A percentile compares a stretch with the other conserved stretches of the same genome.
Conservation (phyloP, 495 filamentous ascomycete genomes). For the Penicillium canescens region DNA sequence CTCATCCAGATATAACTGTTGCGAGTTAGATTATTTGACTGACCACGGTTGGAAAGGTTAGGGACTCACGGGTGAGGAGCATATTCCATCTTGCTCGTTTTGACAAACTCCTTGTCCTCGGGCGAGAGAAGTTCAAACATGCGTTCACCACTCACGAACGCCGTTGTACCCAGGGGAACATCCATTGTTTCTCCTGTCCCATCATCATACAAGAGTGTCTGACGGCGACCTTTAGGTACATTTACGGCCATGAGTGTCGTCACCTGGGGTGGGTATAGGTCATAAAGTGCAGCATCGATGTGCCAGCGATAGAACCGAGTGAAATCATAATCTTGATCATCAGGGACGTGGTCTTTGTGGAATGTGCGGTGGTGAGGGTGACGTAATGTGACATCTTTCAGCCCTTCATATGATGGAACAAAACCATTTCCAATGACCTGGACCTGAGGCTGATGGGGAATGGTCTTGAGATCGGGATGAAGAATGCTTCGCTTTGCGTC, state of each 20-base stretch:
- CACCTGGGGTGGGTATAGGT: conserved; percentile 65
- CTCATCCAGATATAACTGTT: conserved; percentile 71
- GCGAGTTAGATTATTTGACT: not conserved
- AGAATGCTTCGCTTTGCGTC: conserved; percentile 68
- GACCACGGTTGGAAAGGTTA: not conserved
- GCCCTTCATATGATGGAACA: conserved; percentile 63
- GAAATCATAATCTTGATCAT: conserved; percentile 61
- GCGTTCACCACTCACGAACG: conserved; percentile 65
- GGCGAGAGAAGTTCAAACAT: conserved; percentile 64
- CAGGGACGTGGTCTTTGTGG: conserved; percentile 62
- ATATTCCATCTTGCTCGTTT: conserved; percentile 66
- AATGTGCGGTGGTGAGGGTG: conserved; percentile 77
- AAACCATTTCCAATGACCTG: conserved; percentile 76
- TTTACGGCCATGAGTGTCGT: conserved; percentile 68
- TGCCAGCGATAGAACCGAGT: conserved; percentile 80
- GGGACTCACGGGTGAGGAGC: conserved; percentile 60
- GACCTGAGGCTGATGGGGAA: conserved; percentile 76
- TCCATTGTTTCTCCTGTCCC: conserved; percentile 65
- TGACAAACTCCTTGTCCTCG: conserved; percentile 64
- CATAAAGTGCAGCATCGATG: conserved; percentile 76
- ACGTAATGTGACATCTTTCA: conserved; percentile 62
- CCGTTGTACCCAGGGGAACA: conserved; percentile 74
- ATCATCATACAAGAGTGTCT: conserved; percentile 70
- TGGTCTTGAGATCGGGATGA: conserved; percentile 75
- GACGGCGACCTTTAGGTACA: conserved; percentile 63